Percentiles rank a stretch among this genome's conserved stretches.
Conservation (phyloP, 2,329 filamentous ascomycete genomes). For the Colletotrichum brevisporum region DNA sequence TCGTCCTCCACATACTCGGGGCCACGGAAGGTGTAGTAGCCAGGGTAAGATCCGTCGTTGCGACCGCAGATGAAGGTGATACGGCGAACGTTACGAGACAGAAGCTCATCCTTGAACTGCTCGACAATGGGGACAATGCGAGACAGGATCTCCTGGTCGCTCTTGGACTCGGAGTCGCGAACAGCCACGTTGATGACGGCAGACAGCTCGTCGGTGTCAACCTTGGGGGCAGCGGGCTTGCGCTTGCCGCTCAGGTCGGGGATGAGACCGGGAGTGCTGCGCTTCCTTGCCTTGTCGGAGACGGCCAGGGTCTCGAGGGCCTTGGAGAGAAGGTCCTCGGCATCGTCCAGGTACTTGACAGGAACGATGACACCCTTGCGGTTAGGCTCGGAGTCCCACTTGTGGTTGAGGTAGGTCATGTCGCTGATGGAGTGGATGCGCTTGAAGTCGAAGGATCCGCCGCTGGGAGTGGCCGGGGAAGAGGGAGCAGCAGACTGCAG, state of each 20-base stretch:
- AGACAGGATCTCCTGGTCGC: constrained; percentile 84
- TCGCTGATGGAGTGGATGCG: constrained; percentile 96
- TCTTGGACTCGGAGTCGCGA: constrained; percentile 85
- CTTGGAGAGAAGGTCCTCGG: constrained; percentile 86
- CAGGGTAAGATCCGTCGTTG: constrained; percentile 93
- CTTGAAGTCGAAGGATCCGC: constrained; percentile 75
- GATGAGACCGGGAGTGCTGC: constrained; percentile 70
- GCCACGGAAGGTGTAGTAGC: constrained; percentile 98
- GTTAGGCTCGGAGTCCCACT: constrained; percentile 80
- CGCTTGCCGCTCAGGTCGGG: constrained; percentile 83
- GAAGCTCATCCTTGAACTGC: constrained; percentile 86
- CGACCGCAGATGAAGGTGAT: constrained; percentile 97
- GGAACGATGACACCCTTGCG: constrained; percentile 96
- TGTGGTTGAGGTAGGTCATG: constrained; percentile 87
- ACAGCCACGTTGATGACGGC: constrained; percentile 95
- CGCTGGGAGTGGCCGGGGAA: constrained; percentile 81
- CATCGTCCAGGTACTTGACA: constrained; percentile 93
- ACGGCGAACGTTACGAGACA: constrained; percentile 85
- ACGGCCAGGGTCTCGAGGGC: constrained; percentile 87
- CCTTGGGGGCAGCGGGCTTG: constrained; percentile 66
- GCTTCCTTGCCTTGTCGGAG: constrained; percentile 69
- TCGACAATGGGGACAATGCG: constrained; percentile 84
- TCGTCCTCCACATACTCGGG: constrained; percentile 91
- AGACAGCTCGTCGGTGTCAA: constrained; percentile 83
- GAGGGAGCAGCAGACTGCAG: constrained; percentile 85